Base-by-base conservation (phyloP, 345 rosid genomes). In the Noccaea bulbosa region DNA sequence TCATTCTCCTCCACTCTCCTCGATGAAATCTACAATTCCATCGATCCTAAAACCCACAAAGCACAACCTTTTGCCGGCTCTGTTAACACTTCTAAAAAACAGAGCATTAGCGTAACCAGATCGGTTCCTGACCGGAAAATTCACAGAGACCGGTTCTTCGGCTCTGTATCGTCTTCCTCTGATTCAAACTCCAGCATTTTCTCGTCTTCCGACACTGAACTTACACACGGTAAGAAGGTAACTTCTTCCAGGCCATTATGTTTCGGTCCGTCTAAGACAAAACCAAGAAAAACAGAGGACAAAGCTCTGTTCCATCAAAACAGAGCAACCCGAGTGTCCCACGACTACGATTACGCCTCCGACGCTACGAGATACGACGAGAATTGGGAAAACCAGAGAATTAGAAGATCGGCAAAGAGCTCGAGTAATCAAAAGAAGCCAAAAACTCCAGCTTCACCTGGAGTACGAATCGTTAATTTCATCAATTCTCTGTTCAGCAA, bases 1-100 rank as follows among this genome's bases (percentile, higher is more conserved):
- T 89, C 99, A 66, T 93, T 91, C 79, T 93, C 99, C 32, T 91
- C 99, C 4, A 72, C 81, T 55, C 91, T 93, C 15, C 97, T 93
- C 44, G 99, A 93, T 67, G 82, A 91, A 82, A 93, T 93, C 76
- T 93, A 88, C 85, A 88, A 93, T 45, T 89, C 97, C 32, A 84
- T 88, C 44, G 94, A 82, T 24, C 92, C 82, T 2, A 74, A 83
- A 2, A 80, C 76, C 44, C 47, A 71, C 0, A 81, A 72, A 20
- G 57, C 47, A 5, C 81, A 76, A 1, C 82, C 85, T 64, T 56
- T 75, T 76, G 73, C 48, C 54, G 80, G 81, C 16, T 83, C 78
- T 79, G 47, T 84, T 37, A 37, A 69, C 74, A 46, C 69, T 20
- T 0, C 78, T 17, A 70, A 70, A 44, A 76, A 76, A 70, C 75